Evolutionary conservation across 129 eudicot genomes (phyloP), one percentile per base, ranked within the genome.

Genomic region (Cynara cardunculus): DNA sequence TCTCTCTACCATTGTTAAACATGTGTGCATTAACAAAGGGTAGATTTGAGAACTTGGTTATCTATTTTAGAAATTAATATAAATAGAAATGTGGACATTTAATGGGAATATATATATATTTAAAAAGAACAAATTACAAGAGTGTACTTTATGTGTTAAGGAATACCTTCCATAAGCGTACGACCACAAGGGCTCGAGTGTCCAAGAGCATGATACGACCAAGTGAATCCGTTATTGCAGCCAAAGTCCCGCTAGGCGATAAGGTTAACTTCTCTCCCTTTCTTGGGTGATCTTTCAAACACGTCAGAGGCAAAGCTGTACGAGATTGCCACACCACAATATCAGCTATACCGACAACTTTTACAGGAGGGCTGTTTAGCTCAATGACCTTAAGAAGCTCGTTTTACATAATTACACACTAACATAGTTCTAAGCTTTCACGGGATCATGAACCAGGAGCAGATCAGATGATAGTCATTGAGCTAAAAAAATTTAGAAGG

Each of bases 161-260:
- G 18, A 69, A 46, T 86, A 95, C 99, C 99, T 95, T 95, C 97
- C 97, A 92, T 78, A 95, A 76, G 22, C 99, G 99, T 78, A 95
- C 99, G 13, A 92, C 99, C 13, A 95, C 97, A 82, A 92, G 97
- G 46, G 99, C 99, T 72, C 91, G 97, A 37, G 99, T 95, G 88
- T 92, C 97, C 81, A 95, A 79, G 9, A 95, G 93, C 87, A 95
- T 85, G 49, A 95, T 90, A 72, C 99, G 97, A 35, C 99, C 97
- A 59, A 92, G 97, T 75, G 99, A 95, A 83, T 95, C 99, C 12
- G 97, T 89, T 83, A 95, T 95, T 79, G 99, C 99, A 14, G 99
- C 99, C 89, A 95, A 90, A 71, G 97, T 92, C 80, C 99, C 97
- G 59, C 97, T 95, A 62, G 99, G 99, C 25, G 99, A 92, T 65